These are phyloP conservation scores for Botryococcus braunii DNA, from an alignment of 163 green algal species.

Conservation along the genomic window DNA sequence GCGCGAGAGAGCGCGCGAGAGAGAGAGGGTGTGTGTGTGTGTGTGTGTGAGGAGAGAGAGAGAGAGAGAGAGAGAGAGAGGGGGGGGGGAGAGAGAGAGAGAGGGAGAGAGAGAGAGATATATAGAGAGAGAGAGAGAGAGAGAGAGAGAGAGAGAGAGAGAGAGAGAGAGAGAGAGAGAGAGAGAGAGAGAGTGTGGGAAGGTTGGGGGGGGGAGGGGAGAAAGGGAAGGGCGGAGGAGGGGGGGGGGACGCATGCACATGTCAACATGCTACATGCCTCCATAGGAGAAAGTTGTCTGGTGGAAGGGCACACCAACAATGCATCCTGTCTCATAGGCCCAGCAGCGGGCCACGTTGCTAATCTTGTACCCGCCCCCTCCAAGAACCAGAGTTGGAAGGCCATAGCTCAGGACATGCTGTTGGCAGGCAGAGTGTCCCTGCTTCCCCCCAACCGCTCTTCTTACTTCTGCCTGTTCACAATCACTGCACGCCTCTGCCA, in stretches of 20 bases:
- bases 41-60: too few species aligned
- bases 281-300: neutral
- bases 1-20: too few species aligned
- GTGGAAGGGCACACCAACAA: conserved; percentile 33
- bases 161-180: too few species aligned
- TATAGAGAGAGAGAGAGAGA: too few species aligned
- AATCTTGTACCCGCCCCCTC: conserved; percentile 93
- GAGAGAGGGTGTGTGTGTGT: too few species aligned
- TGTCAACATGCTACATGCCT: neutral
- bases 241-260: neutral
- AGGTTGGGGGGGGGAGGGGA: neutral
- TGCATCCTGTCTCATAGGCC: conserved; percentile 82
- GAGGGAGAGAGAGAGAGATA: too few species aligned
- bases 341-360: conserved; percentile 95
- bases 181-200: neutral
- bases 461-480: too few species aligned
- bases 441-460: conserved; percentile 3
- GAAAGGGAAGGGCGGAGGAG: neutral
- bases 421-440: conserved; percentile 70
- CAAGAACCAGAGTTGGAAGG: conserved; percentile 70
- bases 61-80: too few species aligned
- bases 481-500: too few species aligned
- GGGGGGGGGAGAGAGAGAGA: too few species aligned
- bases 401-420: conserved; percentile 64
- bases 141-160: too few species aligned